phyloP scores from a whole-genome alignment of 2,329 filamentous ascomycete genomes.

The Torrubiella hemipterigena region DNA sequence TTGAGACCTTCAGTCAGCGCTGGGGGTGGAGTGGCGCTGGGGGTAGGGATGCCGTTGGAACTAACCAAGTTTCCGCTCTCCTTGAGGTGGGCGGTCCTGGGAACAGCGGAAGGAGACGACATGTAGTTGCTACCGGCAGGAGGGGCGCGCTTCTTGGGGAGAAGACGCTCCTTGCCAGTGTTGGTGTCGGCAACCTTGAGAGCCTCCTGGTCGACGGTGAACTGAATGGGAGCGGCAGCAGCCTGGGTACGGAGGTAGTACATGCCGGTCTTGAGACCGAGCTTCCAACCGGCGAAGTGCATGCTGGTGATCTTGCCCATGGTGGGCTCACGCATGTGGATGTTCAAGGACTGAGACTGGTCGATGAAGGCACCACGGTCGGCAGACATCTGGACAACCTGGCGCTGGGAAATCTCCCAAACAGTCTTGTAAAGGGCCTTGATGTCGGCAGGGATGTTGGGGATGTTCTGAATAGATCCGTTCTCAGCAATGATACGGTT shows the following conservation, averaged over 20 bases:
- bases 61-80: slow-evolving; percentile 22
- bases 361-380: slow-evolving; percentile 98
- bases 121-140: slow-evolving; percentile 42
- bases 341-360: slow-evolving; percentile 97
- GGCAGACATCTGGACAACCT: slow-evolving; percentile 93
- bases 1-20: slow-evolving; percentile 22
- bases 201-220: slow-evolving; percentile 95
- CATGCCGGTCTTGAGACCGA: slow-evolving; percentile 99
- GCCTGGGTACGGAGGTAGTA: slow-evolving; percentile 99
- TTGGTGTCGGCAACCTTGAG: slow-evolving; percentile 79
- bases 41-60: slow-evolving; percentile 55
- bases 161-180: slow-evolving; percentile 48
- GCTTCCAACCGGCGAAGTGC: slow-evolving; percentile 99
- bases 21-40: slow-evolving; percentile 54
- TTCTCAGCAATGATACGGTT: slow-evolving; percentile 98
- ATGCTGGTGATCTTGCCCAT: slow-evolving; percentile 99
- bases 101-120: slow-evolving; percentile 48
- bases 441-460: slow-evolving; percentile 90
- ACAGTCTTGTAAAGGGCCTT: slow-evolving; percentile 99
- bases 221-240: slow-evolving; percentile 92
- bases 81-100: slow-evolving; percentile 51
- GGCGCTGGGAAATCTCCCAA: slow-evolving; percentile 96
- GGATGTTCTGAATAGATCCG: slow-evolving; percentile 91
- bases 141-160: slow-evolving; percentile 59
- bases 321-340: slow-evolving; percentile 97